Base-by-base conservation (phyloP, 352 stramenopile genomes). In the Globisporangium solare region DNA sequence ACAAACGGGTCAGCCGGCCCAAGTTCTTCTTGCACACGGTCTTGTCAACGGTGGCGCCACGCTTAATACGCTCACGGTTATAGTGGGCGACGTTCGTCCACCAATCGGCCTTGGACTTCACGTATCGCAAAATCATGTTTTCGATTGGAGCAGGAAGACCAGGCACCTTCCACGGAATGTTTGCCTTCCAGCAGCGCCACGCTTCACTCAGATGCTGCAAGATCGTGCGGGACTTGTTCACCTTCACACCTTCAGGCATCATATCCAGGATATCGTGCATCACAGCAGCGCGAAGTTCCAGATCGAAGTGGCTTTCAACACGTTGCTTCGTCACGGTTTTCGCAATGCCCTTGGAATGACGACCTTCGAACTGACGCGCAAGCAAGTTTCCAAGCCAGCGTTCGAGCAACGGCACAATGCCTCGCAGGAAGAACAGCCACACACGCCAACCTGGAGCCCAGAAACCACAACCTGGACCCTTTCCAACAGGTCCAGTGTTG, bases 191-290 rank as follows among this genome's bases (percentile, higher is more conserved):
- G 83, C 94, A 98, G 18, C 94, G 84, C 86, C 98, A 99, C 12
- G 97, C 97, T 83, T 99, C 98, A 68, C 84, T 98, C 56, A 99
- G 78, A 74, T 99, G 98, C 62, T 98, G 96, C 56, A 99, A 71
- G 64, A 99, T 99, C 41, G 97, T 98, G 45, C 96, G 78, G 18
- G 86, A 94, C 83, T 99, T 99, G 78, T 99, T 99, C 50, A 98
- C 96, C 71, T 99, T 99, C 1, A 99, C 95, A 54, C 97, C 97
- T 74, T 99, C 96, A 0, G 98, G 98, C 98, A 99, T 99, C 97
- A 99, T 99, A 70, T 99, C 98, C 20, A 99, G 77, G 71, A 99
- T 99, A 61, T 99, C 97, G 77, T 99, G 98, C 95, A 99, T 99
- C 48, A 99, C 97, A 37, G 96, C 97, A 54, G 97, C 97, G 62